Percentiles rank a stretch among this genome's conserved stretches.
Conservation (phyloP, 768 basidiomycete species). For the Russula lepida region DNA sequence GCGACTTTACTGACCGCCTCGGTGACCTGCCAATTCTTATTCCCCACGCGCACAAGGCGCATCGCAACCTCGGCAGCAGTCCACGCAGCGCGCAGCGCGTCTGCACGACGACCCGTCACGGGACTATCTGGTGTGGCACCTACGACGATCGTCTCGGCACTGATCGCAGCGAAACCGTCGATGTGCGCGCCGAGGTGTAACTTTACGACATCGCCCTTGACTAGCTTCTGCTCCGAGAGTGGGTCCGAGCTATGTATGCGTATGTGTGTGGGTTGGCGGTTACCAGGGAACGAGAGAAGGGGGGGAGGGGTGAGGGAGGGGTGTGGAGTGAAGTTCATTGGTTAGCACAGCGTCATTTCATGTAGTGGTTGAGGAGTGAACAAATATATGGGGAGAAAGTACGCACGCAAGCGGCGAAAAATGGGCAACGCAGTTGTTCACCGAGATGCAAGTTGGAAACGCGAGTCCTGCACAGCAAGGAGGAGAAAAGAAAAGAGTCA, state of each 20-base stretch:
- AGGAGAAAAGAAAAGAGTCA: neutral
- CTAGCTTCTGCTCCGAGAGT: slow-evolving; percentile 56
- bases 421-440: slow-evolving; percentile 93
- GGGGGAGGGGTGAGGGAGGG: neutral
- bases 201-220: slow-evolving; percentile 90
- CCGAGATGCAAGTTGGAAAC: slow-evolving; percentile 88
- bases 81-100: slow-evolving; percentile 91
- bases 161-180: slow-evolving; percentile 91
- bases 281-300: neutral
- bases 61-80: slow-evolving; percentile 86
- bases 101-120: slow-evolving; percentile 79
- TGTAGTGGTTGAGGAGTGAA: neutral
- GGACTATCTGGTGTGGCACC: slow-evolving; percentile 67
- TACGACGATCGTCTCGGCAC: slow-evolving; percentile 88
- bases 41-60: slow-evolving; percentile 84
- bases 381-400: too few relatives aligned
- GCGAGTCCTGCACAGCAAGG: slow-evolving; percentile 57
- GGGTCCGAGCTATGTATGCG: slow-evolving; percentile 55
- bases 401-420: slow-evolving; percentile 92
- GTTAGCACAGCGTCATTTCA: neutral
- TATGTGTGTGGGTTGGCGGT: too few relatives aligned
- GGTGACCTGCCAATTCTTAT: slow-evolving; percentile 93
- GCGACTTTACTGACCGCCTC: slow-evolving; percentile 72
- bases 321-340: neutral
- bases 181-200: slow-evolving; percentile 95